Conservation (phyloP, 352 stramenopile genomes). For the Phytophthora vignae region DNA sequence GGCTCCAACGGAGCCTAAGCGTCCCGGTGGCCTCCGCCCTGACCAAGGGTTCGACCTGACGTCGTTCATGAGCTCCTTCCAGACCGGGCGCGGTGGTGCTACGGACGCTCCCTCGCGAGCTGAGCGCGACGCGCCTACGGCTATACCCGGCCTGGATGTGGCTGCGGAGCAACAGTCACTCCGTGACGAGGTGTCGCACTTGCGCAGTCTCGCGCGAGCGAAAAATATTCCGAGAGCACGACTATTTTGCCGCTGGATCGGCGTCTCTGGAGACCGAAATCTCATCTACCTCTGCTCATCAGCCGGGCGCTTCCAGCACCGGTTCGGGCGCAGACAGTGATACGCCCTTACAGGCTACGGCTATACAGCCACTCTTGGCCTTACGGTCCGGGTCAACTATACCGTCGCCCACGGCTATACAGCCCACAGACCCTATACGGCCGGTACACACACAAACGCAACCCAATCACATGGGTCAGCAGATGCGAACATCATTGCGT, state of each 20-base stretch:
- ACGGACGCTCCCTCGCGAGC: neutral
- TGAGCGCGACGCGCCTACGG: neutral
- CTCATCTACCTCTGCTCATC: too few relatives aligned
- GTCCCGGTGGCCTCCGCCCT: neutral
- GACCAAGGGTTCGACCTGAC: neutral
- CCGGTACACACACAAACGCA: neutral
- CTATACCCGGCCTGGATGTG: neutral
- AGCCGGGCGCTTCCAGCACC: too few relatives aligned
- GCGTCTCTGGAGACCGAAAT: too few relatives aligned
- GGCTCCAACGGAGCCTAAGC: neutral
- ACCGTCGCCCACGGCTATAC: neutral
- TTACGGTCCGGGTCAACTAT: constrained; percentile 16
- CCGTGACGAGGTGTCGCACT: neutral
- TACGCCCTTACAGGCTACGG: neutral
- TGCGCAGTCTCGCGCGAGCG: neutral
- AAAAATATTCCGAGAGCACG: too few relatives aligned
- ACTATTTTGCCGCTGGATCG: too few relatives aligned
- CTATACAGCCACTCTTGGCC: neutral
- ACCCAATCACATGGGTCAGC: neutral
- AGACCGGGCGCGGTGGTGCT: neutral
- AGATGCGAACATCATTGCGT: too few relatives aligned
- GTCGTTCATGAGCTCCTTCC: neutral
- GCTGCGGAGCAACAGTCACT: neutral
- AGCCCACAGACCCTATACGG: constrained; percentile 5
- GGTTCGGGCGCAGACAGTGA: too few relatives aligned